A percentile compares a stretch with the other conserved stretches of the same genome.
These are phyloP conservation scores for Ceratobasidium sp. DNA, from an alignment of 1,284 basidiomycete genomes.

Conservation along the genomic window DNA sequence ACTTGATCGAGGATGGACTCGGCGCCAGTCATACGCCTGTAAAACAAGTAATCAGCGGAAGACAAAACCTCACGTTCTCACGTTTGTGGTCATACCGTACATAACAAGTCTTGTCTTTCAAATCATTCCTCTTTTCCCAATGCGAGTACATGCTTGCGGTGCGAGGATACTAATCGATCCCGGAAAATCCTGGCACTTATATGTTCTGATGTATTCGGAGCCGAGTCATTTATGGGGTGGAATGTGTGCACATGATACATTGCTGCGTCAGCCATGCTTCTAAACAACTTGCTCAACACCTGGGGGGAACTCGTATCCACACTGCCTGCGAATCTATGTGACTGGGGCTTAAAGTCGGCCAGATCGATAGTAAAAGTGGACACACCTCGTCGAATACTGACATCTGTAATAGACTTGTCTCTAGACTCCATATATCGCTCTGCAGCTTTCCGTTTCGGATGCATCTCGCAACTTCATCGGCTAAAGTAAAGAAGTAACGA, in stretches of 20 bases:
- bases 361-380: not conserved
- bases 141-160: conserved; percentile 1
- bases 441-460: conserved; percentile 63
- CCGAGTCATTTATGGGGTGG: not conserved
- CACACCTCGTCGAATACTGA: conserved; percentile 49
- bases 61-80: no score
- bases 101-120: conserved; percentile 2
- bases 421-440: conserved; percentile 48
- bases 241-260: not conserved
- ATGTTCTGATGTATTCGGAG: not conserved
- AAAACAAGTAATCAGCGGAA: not conserved
- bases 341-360: conserved; percentile 1
- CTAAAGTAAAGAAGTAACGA: not conserved
- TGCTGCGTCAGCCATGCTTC: conserved; percentile 13
- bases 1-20: conserved; percentile 34
- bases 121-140: conserved; percentile 17
- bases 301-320: conserved; percentile 48
- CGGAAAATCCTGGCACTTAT: not conserved
- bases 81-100: conserved; percentile 3
- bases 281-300: conserved; percentile 50
- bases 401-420: conserved; percentile 49
- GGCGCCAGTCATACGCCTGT: conserved; percentile 12
- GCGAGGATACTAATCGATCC: not conserved
- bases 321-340: conserved; percentile 47
- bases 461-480: conserved; percentile 74